Base-by-base conservation (phyloP, 805 yeast genomes). In the Teunomyces lycoperdinae region DNA sequence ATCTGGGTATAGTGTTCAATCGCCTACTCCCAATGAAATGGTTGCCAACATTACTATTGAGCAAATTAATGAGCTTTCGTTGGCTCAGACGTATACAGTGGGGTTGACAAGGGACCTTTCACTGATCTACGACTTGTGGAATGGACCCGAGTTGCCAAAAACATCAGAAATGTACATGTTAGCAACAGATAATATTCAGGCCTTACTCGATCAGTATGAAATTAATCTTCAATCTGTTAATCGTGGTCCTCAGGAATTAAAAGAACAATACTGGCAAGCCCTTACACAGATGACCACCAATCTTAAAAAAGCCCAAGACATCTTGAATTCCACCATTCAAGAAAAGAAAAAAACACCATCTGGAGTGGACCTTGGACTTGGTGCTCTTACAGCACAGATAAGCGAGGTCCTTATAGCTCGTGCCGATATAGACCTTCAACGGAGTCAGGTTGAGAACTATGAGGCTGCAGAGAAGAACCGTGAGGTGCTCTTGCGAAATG, bases 351-450 rank as follows among this genome's bases (percentile, higher is more conserved):
- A 54, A 35, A 45, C 43, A 14, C 53, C 59, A 10, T 39, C 56
- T 4, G 58, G 58, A 1, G 49, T 44, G 5, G 60, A 59, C 27
- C 34, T 49, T 8, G 71, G 69, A 2, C 40, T 66, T 30, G 74
- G 76, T 0, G 50, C 60, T 0, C 45, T 68, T 14, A 58, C 67
- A 27, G 57, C 67, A 9, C 76, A 74, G 48, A 49, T 77, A 2
- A 64, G 77, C 50, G 66, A 73, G 7, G 61, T 79, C 1, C 54
- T 71, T 29, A 73, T 78, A n/a, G 80, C 77, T 29, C 63, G 84
- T 43, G 73, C 80, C 1, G 84, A 80, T 55, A 67, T 79, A 3
- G 83, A 78, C 46, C 55, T 77, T 9, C 82, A 78, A 56, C 63
- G 83, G 47, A 63, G 74, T n/a, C 70, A 66, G 40, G 29, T 76